Evolutionary conservation across 306 rosid species (phyloP), one percentile per base, ranked within the genome.

Genomic region (Quercus mongolica): DNA sequence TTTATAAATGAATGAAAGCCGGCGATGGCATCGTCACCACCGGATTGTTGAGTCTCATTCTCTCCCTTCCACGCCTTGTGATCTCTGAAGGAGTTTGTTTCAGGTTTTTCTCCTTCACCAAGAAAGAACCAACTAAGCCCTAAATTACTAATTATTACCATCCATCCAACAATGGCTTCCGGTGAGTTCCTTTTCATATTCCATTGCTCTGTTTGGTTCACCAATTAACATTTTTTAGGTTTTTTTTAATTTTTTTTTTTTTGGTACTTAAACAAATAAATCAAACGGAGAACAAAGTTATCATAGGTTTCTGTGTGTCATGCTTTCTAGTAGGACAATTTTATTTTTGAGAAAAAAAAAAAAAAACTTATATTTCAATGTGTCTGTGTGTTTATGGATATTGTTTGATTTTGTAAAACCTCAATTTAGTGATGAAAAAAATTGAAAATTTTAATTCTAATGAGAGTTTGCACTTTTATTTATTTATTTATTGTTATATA

Each of bases 91-190:
- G 13, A 33, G 14, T 67, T 67, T 46, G 38, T 1, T 20, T 14
- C 6, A 14, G 26, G 2, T 10, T 3, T 13, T 9, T 35, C 21
- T 14, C 0, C 38, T 68, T 68, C 52, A 4, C 8, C 28, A 19
- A 12, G 17, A 49, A 19, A 49, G 54, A 49, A 49, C 17, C 54
- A 30, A 6, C 11, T 7, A 19, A 67, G 52, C 19, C 38, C 54
- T 10, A 49, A 49, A 10, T 49, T 49, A 41, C 46, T 41, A 2
- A 41, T 41, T 41, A 41, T 41, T 41, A 8, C 46, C 46, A 41
- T 41, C 46, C 12, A 41, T 41, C 46, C 46, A 41, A 46, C 72
- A 68, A 68, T 68, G 72, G 72, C 72, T 68, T 68, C 72, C 51
- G 72, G 72, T 68, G 51, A 68, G 28, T 68, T 68, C 17, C 25